These are phyloP conservation scores for Gremmenia infestans DNA, from an alignment of 2,329 filamentous ascomycete species.

Conservation along the genomic window DNA sequence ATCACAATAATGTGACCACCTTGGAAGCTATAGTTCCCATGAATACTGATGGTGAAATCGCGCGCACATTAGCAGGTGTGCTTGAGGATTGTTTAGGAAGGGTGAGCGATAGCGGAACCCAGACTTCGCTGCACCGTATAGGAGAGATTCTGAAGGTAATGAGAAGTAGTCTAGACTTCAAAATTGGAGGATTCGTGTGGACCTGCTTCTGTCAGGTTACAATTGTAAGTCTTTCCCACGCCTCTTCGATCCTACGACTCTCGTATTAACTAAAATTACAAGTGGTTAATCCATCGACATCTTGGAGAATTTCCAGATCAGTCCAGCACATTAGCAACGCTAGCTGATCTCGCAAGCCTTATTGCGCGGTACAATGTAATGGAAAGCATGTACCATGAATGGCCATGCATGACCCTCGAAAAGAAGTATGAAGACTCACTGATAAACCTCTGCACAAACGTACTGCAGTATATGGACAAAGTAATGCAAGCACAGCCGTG, in stretches of 20 bases:
- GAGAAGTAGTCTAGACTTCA: neutral
- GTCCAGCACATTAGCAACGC: neutral
- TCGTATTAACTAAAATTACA: neutral
- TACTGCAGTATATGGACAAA: neutral
- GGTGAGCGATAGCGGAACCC: neutral
- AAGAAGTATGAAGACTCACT: slow-evolving; percentile 1
- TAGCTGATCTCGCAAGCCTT: neutral
- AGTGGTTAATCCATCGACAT: neutral
- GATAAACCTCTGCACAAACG: neutral
- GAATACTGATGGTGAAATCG: no score
- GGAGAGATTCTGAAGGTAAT: neutral
- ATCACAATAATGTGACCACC: neutral
- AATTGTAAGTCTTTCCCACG: neutral
- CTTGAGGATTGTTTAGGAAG: no score
- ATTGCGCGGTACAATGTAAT: slow-evolving; percentile 4
- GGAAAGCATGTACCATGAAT: slow-evolving; percentile 2
- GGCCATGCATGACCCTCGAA: neutral
- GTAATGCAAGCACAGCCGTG: neutral
- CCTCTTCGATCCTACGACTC: neutral
- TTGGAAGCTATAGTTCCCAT: neutral
- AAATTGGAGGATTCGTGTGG: neutral
- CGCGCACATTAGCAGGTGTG: no score
- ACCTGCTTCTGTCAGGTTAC: neutral
- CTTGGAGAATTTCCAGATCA: neutral
- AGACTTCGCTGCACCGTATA: neutral